Evolutionary conservation across 2,329 filamentous ascomycete species (phyloP).

Genomic region (Colletotrichum euphorbiae): DNA sequence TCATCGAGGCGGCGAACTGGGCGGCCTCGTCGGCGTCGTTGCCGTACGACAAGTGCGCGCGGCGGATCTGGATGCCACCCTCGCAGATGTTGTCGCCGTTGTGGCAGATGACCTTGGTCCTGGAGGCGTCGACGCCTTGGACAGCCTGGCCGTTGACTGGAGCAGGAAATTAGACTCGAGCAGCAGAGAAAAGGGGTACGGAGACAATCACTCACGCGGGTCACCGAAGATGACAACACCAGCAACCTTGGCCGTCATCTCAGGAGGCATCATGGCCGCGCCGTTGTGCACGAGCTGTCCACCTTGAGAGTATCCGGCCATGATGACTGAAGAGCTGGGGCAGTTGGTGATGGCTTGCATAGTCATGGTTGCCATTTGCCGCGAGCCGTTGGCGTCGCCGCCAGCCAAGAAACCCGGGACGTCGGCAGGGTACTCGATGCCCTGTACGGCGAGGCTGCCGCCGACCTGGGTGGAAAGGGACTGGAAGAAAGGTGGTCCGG

Average conservation of each 20-base stretch:
- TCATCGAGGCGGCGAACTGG: constrained; percentile 33
- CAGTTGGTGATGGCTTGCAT: constrained; percentile 53
- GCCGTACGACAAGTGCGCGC: constrained; percentile 46
- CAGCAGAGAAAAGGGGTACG: too few relatives aligned
- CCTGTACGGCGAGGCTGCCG: constrained; percentile 62
- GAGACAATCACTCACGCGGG: constrained; percentile 33
- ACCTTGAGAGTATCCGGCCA: constrained; percentile 60
- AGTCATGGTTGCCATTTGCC: constrained; percentile 50
- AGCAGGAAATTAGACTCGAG: too few relatives aligned
- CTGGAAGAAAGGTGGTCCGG: constrained; percentile 63
- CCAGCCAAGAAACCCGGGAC: constrained; percentile 58
- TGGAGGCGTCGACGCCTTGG: constrained; percentile 21
- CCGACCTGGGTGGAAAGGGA: constrained; percentile 56
- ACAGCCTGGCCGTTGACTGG: constrained; percentile 35
- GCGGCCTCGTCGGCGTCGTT: constrained; percentile 47
- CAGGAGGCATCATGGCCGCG: constrained; percentile 52
- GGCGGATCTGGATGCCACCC: constrained; percentile 44
- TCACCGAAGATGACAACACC: constrained; percentile 49
- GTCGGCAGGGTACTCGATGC: constrained; percentile 63
- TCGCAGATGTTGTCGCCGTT: constrained; percentile 49
- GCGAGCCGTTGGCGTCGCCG: constrained; percentile 57
- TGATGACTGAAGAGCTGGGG: constrained; percentile 58
- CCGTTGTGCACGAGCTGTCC: constrained; percentile 57
- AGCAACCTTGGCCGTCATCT: constrained; percentile 44
- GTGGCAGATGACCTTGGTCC: constrained; percentile 47